Base-by-base conservation (phyloP, 768 basidiomycete species). In the Tulasnella sp. region DNA sequence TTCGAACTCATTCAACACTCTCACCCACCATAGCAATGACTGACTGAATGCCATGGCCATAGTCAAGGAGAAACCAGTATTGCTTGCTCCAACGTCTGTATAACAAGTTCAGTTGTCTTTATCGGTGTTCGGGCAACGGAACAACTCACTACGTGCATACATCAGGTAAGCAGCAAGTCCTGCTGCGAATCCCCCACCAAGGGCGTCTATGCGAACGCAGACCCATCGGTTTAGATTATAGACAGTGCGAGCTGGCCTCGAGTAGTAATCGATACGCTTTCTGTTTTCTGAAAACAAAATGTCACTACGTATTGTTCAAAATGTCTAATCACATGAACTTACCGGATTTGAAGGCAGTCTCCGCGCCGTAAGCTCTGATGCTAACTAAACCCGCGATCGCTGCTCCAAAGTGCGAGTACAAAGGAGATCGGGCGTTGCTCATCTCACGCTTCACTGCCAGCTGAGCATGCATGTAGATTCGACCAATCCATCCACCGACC, bases 211-310 rank as follows among this genome's bases (percentile, higher is more conserved):
- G 53, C 73, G 68, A 37, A 72, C 62, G 49, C 64, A 66, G 37
- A 74, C 61, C 75, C 74, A 76, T 45, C 73, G 63, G 52, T 74
- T 74, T n/a, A 75, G 63, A 57, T 74, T 73, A 51, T 75, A 76
- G 59, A 74, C 75, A 1, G 69, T 67, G 16, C 72, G 59, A 5
- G 71, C 64, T 5, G 72, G 61, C 37, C 70, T 66, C 10, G 68
- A 66, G 51, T 73, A 80, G 19, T 67, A 66, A 60, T 83, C 74
- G 37, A 81, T 76, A 6, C 75, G 69, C 33, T 66, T 63, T 37
- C 73, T 49, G 32, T 61, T 59, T 50, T 67, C 51, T 58, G n/a
- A n/a, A n/a, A n/a, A n/a, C n/a, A n/a, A n/a, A n/a, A n/a, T n/a
- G n/a, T n/a, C n/a, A n/a, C n/a, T n/a, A n/a, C n/a, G n/a, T n/a